Evolutionary conservation across 1,284 basidiomycete species (phyloP).

Genomic region (Fomitopsis palustris): DNA sequence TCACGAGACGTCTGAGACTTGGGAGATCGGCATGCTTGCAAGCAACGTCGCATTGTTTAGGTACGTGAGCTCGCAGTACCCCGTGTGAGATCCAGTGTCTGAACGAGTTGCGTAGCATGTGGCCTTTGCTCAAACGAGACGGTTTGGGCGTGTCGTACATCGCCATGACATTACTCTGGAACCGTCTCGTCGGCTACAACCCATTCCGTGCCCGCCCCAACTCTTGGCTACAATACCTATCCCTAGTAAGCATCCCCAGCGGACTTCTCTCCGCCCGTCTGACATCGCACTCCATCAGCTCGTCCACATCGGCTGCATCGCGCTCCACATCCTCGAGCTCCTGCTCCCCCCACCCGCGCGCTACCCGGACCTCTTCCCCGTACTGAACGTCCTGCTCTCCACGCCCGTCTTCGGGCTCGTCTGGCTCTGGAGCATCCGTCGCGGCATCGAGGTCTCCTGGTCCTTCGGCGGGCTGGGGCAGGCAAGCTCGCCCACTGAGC

Average conservation of each 20-base stretch:
- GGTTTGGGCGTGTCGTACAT: constrained; percentile 76
- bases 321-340: constrained; percentile 65
- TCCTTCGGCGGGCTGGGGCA: constrained; percentile 41
- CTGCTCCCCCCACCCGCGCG: constrained; percentile 60
- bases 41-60: constrained; percentile 91
- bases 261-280: neutral
- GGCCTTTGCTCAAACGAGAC: constrained; percentile 82
- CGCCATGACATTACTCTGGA: constrained; percentile 72
- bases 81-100: neutral
- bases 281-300: constrained; percentile 33
- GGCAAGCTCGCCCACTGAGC: neutral
- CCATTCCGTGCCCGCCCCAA: constrained; percentile 42
- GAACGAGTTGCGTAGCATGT: constrained; percentile 62
- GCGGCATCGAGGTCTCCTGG: constrained; percentile 66
- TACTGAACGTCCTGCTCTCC: constrained; percentile 82
- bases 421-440: constrained; percentile 78
- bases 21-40: constrained; percentile 75
- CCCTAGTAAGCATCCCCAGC: constrained; percentile 47
- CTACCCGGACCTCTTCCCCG: constrained; percentile 84
- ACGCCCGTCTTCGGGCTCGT: constrained; percentile 74
- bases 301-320: constrained; percentile 53
- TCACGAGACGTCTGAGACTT: constrained; percentile 55
- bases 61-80: constrained; percentile 35
- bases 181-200: constrained; percentile 76
- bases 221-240: constrained; percentile 53